Conservation (phyloP, 208 protist species). For the Trypanosoma lewisi region DNA sequence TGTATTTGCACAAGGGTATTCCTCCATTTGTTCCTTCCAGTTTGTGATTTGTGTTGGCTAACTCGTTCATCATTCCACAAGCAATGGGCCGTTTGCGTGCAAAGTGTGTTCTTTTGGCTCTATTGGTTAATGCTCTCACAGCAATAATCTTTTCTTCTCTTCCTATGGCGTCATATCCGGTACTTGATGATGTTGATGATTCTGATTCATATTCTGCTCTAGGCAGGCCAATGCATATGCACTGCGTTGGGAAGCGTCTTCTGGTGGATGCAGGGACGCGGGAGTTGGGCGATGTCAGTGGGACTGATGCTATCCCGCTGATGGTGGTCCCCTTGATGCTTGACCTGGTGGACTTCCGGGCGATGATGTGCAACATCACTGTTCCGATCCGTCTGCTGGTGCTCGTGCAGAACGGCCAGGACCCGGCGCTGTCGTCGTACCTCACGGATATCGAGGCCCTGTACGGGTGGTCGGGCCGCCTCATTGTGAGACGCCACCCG, state of each 20-base stretch:
- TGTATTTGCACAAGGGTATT: too few species aligned
- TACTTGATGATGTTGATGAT: too few species aligned
- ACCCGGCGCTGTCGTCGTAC: conserved; percentile 18
- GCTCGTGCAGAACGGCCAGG: conserved; percentile 36
- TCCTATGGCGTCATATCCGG: too few species aligned
- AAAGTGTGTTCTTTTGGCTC: too few species aligned
- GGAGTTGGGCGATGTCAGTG: neutral
- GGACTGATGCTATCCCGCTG: conserved; percentile 29
- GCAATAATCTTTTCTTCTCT: too few species aligned
- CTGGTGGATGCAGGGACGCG: neutral
- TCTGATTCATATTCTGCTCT: neutral
- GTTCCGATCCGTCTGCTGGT: conserved; percentile 40
- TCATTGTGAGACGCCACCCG: conserved; percentile 45
- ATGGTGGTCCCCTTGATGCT: conserved; percentile 40
- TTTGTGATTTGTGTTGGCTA: too few species aligned
- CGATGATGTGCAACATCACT: conserved; percentile 35
- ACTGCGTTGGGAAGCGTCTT: neutral
- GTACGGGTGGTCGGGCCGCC: conserved; percentile 38
- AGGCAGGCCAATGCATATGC: neutral
- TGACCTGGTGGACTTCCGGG: conserved; percentile 33
- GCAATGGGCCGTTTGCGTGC: too few species aligned
- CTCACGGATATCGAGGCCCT: conserved; percentile 29
- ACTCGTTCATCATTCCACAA: too few species aligned
- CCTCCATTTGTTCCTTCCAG: too few species aligned
- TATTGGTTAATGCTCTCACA: too few species aligned